A percentile compares a stretch with the other conserved stretches of the same genome.
phyloP scores from a whole-genome alignment of 768 basidiomycete species.

The Phylloporus sp. region DNA sequence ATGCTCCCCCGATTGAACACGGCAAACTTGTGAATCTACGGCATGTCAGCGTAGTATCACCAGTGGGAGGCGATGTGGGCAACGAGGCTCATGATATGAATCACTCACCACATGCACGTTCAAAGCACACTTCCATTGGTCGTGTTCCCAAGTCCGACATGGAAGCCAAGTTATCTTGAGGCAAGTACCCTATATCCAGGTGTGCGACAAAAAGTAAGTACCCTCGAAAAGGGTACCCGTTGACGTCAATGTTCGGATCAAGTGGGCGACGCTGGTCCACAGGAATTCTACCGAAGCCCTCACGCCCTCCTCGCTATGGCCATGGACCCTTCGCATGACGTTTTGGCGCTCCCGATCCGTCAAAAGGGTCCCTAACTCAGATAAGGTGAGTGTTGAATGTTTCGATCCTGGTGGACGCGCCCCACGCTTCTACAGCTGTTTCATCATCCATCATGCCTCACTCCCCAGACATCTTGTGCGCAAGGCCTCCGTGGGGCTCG shows the following conservation, averaged over 20 bases:
- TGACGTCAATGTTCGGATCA: background rate
- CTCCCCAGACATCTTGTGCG: background rate
- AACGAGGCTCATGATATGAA: constrained; percentile 11
- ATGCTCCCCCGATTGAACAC: constrained; percentile 10
- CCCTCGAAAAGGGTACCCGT: background rate
- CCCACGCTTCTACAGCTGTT: background rate
- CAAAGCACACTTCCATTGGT: background rate
- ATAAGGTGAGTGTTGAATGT: background rate
- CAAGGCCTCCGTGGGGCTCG: background rate
- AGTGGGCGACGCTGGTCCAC: background rate
- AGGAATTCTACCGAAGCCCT: background rate
- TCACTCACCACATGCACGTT: constrained; percentile 9
- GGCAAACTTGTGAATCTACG: constrained; percentile 15
- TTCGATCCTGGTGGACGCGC: background rate
- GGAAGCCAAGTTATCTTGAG: background rate
- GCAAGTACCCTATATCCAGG: background rate
- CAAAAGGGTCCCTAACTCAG: too few species aligned
- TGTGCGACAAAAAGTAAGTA: background rate
- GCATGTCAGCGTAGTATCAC: too few species aligned
- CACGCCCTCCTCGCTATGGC: constrained; percentile 10
- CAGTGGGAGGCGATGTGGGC: background rate
- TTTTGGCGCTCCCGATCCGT: constrained; percentile 1
- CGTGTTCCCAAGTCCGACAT: background rate
- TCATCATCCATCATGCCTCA: background rate
- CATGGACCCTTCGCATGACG: background rate